Evolutionary conservation across 2,329 filamentous ascomycete species (phyloP).

Genomic region (Chaetomium globosum): DNA sequence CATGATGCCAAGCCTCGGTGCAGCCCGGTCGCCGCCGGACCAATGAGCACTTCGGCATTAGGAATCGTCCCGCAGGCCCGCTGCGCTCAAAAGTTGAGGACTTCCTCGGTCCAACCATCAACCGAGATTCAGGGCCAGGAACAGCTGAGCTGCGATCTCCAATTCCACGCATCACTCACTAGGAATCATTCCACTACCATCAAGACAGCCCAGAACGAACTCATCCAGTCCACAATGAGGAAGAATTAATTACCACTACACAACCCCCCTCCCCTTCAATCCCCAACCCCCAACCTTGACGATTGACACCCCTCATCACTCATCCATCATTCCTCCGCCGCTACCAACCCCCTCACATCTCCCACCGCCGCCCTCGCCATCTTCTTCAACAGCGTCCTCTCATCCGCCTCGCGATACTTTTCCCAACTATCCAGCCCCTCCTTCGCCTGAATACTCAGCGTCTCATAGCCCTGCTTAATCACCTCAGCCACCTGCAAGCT

Average conservation of each 20-base stretch:
- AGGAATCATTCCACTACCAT: too few species aligned
- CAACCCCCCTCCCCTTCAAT: neutral
- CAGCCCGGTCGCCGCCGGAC: slow-evolving; percentile 34
- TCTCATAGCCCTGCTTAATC: slow-evolving; percentile 96
- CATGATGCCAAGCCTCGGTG: slow-evolving; percentile 34
- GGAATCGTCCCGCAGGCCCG: slow-evolving; percentile 26
- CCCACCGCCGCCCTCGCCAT: slow-evolving; percentile 76
- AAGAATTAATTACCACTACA: neutral
- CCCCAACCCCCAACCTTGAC: neutral
- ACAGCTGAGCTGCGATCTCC: neutral
- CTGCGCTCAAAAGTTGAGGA: neutral
- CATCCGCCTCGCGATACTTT: slow-evolving; percentile 81
- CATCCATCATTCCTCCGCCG: slow-evolving; percentile 37
- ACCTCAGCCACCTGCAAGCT: slow-evolving; percentile 83
- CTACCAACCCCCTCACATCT: slow-evolving; percentile 58
- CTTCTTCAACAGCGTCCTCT: slow-evolving; percentile 82
- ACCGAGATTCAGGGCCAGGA: neutral
- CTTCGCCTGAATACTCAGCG: slow-evolving; percentile 83
- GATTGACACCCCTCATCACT: neutral
- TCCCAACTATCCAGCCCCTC: slow-evolving; percentile 87
- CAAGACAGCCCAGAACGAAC: neutral
- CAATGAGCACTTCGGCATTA: slow-evolving; percentile 39
- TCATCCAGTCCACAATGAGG: neutral
- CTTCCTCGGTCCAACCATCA: slow-evolving; percentile 5
- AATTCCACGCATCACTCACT: neutral